phyloP scores from a whole-genome alignment of 2,329 filamentous ascomycete species.

The Amauroascus niger region DNA sequence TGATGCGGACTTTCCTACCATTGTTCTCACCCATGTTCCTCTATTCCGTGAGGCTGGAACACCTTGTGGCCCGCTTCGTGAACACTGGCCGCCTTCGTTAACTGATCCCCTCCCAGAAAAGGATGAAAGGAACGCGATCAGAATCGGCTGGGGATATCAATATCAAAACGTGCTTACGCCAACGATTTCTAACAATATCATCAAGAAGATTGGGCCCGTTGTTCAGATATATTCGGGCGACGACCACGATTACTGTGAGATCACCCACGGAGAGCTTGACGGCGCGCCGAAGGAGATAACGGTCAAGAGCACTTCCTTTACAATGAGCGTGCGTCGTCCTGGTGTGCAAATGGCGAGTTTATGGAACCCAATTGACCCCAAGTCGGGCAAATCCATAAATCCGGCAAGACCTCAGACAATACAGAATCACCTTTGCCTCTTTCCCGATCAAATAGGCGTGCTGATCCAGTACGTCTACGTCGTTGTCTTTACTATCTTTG shows the following conservation, averaged over 20 bases:
- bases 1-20: slow-evolving; percentile 62
- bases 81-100: slow-evolving; percentile 66
- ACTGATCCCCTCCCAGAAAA: slow-evolving; percentile 47
- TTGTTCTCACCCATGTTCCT: slow-evolving; percentile 85
- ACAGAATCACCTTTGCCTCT: slow-evolving; percentile 80
- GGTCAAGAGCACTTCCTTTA: slow-evolving; percentile 90
- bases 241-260: slow-evolving; percentile 95
- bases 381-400: slow-evolving; percentile 28
- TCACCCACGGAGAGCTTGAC: slow-evolving; percentile 63
- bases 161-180: slow-evolving; percentile 89
- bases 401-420: slow-evolving; percentile 47
- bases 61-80: slow-evolving; percentile 76
- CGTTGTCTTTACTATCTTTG: slow-evolving; percentile 43
- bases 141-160: slow-evolving; percentile 72
- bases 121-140: slow-evolving; percentile 69
- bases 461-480: slow-evolving; percentile 69
- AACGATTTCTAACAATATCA: slow-evolving; percentile 62
- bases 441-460: slow-evolving; percentile 77
- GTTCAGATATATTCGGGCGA: slow-evolving; percentile 86
- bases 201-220: slow-evolving; percentile 64
- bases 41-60: slow-evolving; percentile 73
- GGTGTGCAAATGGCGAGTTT: slow-evolving; percentile 82
- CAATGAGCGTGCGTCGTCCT: slow-evolving; percentile 83
- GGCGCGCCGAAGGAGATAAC: slow-evolving; percentile 67
- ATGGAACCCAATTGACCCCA: slow-evolving; percentile 74